phyloP scores from a whole-genome alignment of 768 basidiomycete genomes.

The Boletus speciosus region DNA sequence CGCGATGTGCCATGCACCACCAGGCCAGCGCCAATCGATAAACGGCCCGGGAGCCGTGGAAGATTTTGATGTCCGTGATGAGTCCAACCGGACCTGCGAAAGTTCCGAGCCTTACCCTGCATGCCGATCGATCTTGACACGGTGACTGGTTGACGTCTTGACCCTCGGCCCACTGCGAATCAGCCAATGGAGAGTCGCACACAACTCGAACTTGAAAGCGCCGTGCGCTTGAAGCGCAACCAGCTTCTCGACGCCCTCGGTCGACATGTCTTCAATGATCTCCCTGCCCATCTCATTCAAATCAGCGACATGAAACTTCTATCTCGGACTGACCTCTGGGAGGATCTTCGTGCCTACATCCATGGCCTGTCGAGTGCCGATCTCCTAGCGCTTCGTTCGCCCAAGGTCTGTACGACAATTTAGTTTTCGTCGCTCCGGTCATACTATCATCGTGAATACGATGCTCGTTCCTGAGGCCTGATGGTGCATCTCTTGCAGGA shows the following conservation, averaged over 20 bases:
- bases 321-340: conserved; percentile 13
- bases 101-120: no score
- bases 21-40: background rate
- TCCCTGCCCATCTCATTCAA: conserved; percentile 14
- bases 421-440: no score
- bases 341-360: background rate
- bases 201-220: background rate
- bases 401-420: conserved; percentile 4
- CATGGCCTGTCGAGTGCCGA: background rate
- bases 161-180: no score
- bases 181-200: background rate
- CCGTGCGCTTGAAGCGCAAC: conserved; percentile 1
- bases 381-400: conserved; percentile 3
- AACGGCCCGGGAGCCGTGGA: background rate
- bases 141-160: no score
- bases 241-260: conserved; percentile 7
- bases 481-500: background rate
- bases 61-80: background rate
- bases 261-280: conserved; percentile 13
- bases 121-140: no score
- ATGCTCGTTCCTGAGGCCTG: background rate
- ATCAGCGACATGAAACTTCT: conserved; percentile 8
- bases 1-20: no score
- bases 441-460: background rate
- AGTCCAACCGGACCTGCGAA: no score